Conservation (phyloP, 192 early-diverging fungal genomes). For the Coemansia sp. region DNA sequence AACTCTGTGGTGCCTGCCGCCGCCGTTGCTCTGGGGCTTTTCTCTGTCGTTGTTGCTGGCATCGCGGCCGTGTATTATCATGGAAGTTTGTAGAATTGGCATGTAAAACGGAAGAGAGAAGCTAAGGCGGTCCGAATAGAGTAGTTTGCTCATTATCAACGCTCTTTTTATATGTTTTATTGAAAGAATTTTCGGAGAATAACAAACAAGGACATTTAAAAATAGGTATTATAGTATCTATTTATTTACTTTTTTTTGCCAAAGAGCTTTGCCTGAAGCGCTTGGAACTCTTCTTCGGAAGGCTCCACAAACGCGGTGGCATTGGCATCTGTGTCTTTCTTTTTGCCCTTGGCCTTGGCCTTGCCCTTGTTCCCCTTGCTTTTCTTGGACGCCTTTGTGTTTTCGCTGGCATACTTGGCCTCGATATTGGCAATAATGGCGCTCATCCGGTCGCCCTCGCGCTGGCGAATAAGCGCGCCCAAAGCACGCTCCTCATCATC, state of each 20-base stretch:
- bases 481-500: slow-evolving; percentile 45
- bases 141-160: background rate
- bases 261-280: slow-evolving; percentile 59
- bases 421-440: slow-evolving; percentile 61
- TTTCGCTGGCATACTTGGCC: slow-evolving; percentile 44
- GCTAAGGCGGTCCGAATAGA: too few relatives aligned
- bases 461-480: slow-evolving; percentile 59
- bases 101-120: slow-evolving; percentile 14
- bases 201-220: too few relatives aligned
- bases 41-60: slow-evolving; percentile 16
- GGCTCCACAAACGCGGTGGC: slow-evolving; percentile 33
- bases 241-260: slow-evolving; percentile 41
- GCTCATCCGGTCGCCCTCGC: slow-evolving; percentile 47
- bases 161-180: background rate
- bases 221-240: too few relatives aligned
- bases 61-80: slow-evolving; percentile 26
- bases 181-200: background rate
- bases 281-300: slow-evolving; percentile 64
- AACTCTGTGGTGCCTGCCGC: background rate
- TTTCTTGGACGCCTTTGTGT: slow-evolving; percentile 20
- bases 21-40: slow-evolving; percentile 4
- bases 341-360: background rate
- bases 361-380: slow-evolving; percentile 8
- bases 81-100: slow-evolving; percentile 16
- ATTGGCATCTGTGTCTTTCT: slow-evolving; percentile 5